Evolutionary conservation across 768 basidiomycete genomes (phyloP).

Genomic region (Podaxis sp.): DNA sequence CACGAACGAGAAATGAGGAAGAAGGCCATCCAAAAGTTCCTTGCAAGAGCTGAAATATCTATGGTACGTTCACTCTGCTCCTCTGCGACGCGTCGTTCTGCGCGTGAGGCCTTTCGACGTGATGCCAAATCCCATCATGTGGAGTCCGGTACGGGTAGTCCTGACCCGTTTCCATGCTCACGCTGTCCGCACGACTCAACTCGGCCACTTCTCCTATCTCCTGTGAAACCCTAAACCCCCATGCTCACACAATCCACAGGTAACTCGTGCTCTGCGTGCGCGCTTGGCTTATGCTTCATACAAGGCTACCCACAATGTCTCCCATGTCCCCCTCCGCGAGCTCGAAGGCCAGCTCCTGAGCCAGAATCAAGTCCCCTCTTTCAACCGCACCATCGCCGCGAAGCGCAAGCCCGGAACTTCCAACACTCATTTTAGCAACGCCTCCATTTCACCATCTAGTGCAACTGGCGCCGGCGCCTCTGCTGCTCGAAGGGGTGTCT

Average conservation of each 20-base stretch:
- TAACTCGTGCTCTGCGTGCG: slow-evolving; percentile 77
- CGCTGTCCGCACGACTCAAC: slow-evolving; percentile 13
- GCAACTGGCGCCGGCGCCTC: slow-evolving; percentile 24
- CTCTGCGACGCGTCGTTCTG: slow-evolving; percentile 49
- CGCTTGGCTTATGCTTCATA: slow-evolving; percentile 82
- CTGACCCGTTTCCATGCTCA: slow-evolving; percentile 13
- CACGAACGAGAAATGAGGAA: slow-evolving; percentile 61
- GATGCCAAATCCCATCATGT: slow-evolving; percentile 23
- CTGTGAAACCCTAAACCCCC: slow-evolving; percentile 32
- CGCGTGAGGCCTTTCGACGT: slow-evolving; percentile 22
- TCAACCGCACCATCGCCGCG: slow-evolving; percentile 54
- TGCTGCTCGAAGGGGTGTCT: slow-evolving; percentile 34
- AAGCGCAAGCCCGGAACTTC: slow-evolving; percentile 52
- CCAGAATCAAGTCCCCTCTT: slow-evolving; percentile 41
- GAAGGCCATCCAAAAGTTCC: slow-evolving; percentile 71
- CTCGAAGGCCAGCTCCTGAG: slow-evolving; percentile 60
- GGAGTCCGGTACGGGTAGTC: slow-evolving; percentile 14
- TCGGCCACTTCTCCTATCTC: slow-evolving; percentile 19
- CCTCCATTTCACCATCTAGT: slow-evolving; percentile 45
- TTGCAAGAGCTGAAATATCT: slow-evolving; percentile 76
- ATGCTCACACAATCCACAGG: slow-evolving; percentile 47
- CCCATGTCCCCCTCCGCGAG: slow-evolving; percentile 65
- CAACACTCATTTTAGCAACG: slow-evolving; percentile 52
- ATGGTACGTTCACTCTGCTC: slow-evolving; percentile 57
- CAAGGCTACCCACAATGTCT: slow-evolving; percentile 76